phyloP scores from a whole-genome alignment of 495 filamentous ascomycete genomes.

The Daldinia bambusicola region DNA sequence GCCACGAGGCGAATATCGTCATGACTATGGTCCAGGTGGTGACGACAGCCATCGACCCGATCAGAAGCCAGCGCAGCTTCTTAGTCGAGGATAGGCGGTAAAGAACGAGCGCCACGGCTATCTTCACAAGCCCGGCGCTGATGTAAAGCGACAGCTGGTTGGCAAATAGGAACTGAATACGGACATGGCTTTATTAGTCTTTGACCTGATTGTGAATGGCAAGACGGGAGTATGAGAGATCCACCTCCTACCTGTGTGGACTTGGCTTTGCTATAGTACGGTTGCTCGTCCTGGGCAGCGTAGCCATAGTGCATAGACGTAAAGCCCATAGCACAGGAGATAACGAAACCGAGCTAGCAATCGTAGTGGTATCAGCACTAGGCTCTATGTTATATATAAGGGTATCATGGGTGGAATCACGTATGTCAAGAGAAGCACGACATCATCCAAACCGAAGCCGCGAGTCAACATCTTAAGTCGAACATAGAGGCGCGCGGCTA shows the following conservation, averaged over 20 bases:
- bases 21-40: constrained; percentile 46
- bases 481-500: constrained; percentile 44
- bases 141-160: constrained; percentile 46
- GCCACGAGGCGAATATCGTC: constrained; percentile 45
- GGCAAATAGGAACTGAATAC: constrained; percentile 41
- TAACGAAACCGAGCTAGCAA: constrained; percentile 41
- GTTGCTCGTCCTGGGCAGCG: constrained; percentile 41
- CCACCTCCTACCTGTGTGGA: constrained; percentile 30
- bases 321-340: constrained; percentile 45
- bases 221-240: neutral
- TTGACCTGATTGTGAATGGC: neutral
- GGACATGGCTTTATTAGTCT: constrained; percentile 5
- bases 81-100: constrained; percentile 42
- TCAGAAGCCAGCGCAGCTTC: constrained; percentile 33
- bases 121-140: constrained; percentile 44
- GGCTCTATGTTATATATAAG: neutral
- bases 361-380: constrained; percentile 12
- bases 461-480: constrained; percentile 37
- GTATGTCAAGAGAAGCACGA: constrained; percentile 44
- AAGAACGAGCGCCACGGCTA: constrained; percentile 47
- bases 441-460: constrained; percentile 46
- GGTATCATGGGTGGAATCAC: constrained; percentile 21
- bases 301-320: constrained; percentile 45
- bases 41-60: constrained; percentile 42
- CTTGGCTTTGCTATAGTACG: constrained; percentile 36